Base-by-base conservation (phyloP, 805 yeast species). In the Metschnikowia gruessii region DNA sequence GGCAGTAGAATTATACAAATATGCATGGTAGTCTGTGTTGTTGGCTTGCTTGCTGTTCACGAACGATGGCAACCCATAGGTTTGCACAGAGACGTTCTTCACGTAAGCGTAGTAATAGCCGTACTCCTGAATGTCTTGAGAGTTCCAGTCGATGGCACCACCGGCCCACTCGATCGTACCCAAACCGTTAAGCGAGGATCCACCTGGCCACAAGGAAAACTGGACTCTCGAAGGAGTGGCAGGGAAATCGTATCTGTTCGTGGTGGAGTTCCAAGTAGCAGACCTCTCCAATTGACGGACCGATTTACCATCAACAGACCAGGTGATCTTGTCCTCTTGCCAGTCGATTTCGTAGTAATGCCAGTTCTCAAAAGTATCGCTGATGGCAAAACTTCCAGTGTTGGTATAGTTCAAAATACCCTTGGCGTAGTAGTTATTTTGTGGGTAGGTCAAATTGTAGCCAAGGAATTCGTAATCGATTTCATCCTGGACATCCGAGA, bases 401-500 rank as follows among this genome's bases (percentile, higher is more conserved):
- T 86, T 85, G 29, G 82, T 74, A 65, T 81, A 87, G 72, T 87
- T 79, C 60, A 82, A 71, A 28, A 71, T 65, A 64, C 92, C 97
- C 62, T 85, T 82, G 64, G 79, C 82, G 72, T 87, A 91, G 75
- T 63, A 90, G 69, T 91, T 91, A 22, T 90, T 73, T 74, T 91
- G 91, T 1, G 82, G 87, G 18, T 66, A 62, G 28, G 76, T 74
- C 59, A 87, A 66, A 59, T 85, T 80, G 59, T 78, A 77, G 49
- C 98, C 98, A 52, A 89, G 84, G 56, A 82, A 84, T 71, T 91
- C 97, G 61, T 68, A 82, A 77, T 91, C 97, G 58, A 90, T 77
- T 75, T 91, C 97, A 72, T 90, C 97, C 74, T 87, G 82, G 35
- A 84, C 88, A 62, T 87, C 86, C 7, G 96, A 87, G 66, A 81